Percentiles rank a stretch among this genome's conserved stretches.
phyloP scores from a whole-genome alignment of 768 basidiomycete genomes.

The Hygrophorus russula region DNA sequence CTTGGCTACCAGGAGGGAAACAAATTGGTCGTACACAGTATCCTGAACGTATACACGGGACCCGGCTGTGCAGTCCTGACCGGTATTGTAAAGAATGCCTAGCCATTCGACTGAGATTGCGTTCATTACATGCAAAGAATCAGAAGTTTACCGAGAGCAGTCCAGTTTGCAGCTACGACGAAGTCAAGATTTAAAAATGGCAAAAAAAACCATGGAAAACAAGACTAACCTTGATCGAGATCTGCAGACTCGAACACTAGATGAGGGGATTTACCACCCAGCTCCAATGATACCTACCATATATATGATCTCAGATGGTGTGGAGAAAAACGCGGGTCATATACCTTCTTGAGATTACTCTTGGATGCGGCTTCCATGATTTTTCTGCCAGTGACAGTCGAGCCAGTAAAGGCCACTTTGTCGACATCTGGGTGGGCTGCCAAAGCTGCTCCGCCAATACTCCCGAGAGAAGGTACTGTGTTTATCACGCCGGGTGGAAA shows the following conservation, averaged over 20 bases:
- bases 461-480: slow-evolving; percentile 73
- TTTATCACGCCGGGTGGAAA: slow-evolving; percentile 91
- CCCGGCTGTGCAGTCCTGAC: slow-evolving; percentile 92
- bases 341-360: slow-evolving; percentile 87
- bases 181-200: neutral
- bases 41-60: slow-evolving; percentile 88
- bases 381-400: slow-evolving; percentile 78
- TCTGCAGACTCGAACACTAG: slow-evolving; percentile 88
- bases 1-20: slow-evolving; percentile 51
- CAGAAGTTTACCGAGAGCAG: slow-evolving; percentile 43
- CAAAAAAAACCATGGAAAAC: neutral
- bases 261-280: slow-evolving; percentile 89
- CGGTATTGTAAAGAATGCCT: slow-evolving; percentile 69
- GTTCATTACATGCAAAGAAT: no score
- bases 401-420: slow-evolving; percentile 94
- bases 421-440: slow-evolving; percentile 77
- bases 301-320: slow-evolving; percentile 3
- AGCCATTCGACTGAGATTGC: no score
- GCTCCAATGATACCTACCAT: slow-evolving; percentile 72
- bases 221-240: slow-evolving; percentile 64
- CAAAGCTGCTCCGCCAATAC: slow-evolving; percentile 77
- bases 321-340: neutral
- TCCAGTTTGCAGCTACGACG: slow-evolving; percentile 69
- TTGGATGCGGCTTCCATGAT: slow-evolving; percentile 89
- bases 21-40: slow-evolving; percentile 75